These are phyloP conservation scores for Climacium dendroides DNA, from an alignment of 225 moss, liverwort and hornwort genomes.

Conservation along the genomic window DNA sequence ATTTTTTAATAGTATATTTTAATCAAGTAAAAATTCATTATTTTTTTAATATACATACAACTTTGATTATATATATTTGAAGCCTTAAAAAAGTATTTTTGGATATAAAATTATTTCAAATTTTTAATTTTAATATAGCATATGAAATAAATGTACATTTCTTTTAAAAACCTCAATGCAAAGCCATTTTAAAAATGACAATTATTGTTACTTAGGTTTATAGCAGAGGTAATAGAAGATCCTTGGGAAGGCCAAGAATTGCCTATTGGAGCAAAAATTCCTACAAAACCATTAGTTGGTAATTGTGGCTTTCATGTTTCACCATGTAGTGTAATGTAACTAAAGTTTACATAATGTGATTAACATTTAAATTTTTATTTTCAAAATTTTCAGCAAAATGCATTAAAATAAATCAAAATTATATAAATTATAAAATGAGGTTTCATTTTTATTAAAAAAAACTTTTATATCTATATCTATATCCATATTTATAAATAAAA, in stretches of 20 bases:
- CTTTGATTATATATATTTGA: background rate
- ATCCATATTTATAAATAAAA: no score
- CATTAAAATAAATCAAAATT: background rate
- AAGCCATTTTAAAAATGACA: background rate
- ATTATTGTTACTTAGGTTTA: conserved; percentile 21
- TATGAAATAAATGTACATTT: no score
- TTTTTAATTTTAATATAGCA: background rate
- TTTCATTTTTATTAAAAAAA: no score
- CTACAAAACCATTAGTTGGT: conserved; percentile 50
- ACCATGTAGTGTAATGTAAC: conserved; percentile 4
- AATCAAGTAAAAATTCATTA: background rate
- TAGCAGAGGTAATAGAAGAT: conserved; percentile 76
- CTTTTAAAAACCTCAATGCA: background rate
- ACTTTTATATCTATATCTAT: no score
- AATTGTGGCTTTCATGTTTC: background rate
- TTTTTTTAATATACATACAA: no score
- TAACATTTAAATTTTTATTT: no score
- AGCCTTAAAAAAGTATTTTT: background rate
- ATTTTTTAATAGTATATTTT: no score
- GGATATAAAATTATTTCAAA: background rate
- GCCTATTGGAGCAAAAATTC: conserved; percentile 41
- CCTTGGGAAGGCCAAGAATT: conserved; percentile 72
- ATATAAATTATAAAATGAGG: no score
- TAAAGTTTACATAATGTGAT: background rate
- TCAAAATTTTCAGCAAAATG: background rate